Base-by-base conservation (phyloP, 1,139 yeast genomes). In the Yamadazyma oceani region DNA sequence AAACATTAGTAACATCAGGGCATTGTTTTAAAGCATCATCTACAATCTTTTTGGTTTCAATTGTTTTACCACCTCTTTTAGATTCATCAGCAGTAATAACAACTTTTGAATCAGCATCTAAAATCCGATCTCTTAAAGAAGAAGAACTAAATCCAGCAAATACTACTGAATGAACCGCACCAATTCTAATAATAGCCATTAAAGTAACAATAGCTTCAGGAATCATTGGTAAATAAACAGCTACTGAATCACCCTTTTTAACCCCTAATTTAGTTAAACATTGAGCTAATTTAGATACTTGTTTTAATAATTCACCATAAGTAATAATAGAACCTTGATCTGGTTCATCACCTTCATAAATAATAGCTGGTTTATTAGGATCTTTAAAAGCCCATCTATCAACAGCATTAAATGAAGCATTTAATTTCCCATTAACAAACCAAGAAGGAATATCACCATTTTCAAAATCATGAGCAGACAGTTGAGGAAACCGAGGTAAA, bases 141-240 rank as follows among this genome's bases (percentile, higher is more conserved):
- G 85, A 80, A 25, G 88, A 78, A 12, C 85, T 78, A 58, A 85
- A 85, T 2, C 95, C 95, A 5, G 95, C 95, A 66, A 85, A 85
- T 15, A 85, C 85, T 32, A 85, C 94, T 9, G 90, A 82, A 60
- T 85, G 95, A 37, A 85, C 69, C 2, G 94, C 95, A 45, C 95
- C 94, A 45, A 85, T 73, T 64, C 95, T 75, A 16, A 74, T 73
- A 57, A 85, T 82, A 17, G 94, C 92, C 63, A 85, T 66, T 46
- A 85, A 64, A 1, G 94, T 76, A 31, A 83, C 73, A 44, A 85
- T 53, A 2, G 92, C 90, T 62, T 85, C 89, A 21, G 94, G 92
- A 46, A 84, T 82, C 95, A 85, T 85, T 48, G 94, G 95, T 60
- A 85, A 70, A 60, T 85, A 85, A 34, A 85, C 90, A 2, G 94